These are phyloP conservation scores for Talaromyces sp. DNA, from an alignment of 2,329 filamentous ascomycete genomes.

Conservation along the genomic window DNA sequence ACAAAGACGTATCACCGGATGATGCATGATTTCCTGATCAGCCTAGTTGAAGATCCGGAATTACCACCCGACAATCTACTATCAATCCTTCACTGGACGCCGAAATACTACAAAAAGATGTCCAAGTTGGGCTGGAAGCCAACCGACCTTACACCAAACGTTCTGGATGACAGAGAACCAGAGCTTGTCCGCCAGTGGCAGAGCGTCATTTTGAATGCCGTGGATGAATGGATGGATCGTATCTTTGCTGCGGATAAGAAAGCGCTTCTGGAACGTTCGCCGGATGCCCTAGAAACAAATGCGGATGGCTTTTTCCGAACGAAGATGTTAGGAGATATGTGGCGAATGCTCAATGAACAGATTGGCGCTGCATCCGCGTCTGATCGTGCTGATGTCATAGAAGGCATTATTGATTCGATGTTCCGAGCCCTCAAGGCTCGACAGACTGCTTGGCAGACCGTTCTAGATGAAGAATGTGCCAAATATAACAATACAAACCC, in stretches of 20 bases:
- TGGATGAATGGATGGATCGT: constrained; percentile 96
- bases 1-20: constrained; percentile 84
- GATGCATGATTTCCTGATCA: constrained; percentile 91
- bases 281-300: constrained; percentile 79
- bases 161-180: constrained; percentile 83
- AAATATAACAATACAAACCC: constrained; percentile 60
- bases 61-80: constrained; percentile 84
- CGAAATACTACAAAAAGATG: constrained; percentile 97
- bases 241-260: constrained; percentile 80
- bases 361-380: constrained; percentile 80
- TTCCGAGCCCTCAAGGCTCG: constrained; percentile 78
- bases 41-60: constrained; percentile 76
- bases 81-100: constrained; percentile 89
- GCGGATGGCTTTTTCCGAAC: constrained; percentile 89
- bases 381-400: constrained; percentile 81
- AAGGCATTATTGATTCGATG: constrained; percentile 96
- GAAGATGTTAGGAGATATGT: constrained; percentile 87
- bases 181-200: constrained; percentile 93
- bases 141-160: constrained; percentile 74
- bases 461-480: constrained; percentile 79
- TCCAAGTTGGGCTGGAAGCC: constrained; percentile 75
- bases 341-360: constrained; percentile 96
- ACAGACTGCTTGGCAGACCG: constrained; percentile 79
- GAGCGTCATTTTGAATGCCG: constrained; percentile 87
- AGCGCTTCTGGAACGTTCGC: constrained; percentile 73